A percentile compares a stretch with the other conserved stretches of the same genome.
These are phyloP conservation scores for Prunella vulgaris DNA, from an alignment of 257 asterid species.

Conservation along the genomic window DNA sequence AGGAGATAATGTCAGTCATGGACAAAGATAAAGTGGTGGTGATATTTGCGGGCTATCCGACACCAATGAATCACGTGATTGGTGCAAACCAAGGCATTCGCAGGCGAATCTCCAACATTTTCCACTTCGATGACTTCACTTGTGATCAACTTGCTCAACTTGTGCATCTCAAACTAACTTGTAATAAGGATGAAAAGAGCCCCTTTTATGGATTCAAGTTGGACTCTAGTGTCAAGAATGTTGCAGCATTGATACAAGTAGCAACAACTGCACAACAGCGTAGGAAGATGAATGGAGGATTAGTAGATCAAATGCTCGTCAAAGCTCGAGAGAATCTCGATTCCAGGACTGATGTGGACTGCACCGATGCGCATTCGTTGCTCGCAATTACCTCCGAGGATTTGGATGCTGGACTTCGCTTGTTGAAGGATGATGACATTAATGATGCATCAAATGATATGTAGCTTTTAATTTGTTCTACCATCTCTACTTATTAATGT, in stretches of 20 bases:
- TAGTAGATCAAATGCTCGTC: constrained; percentile 68
- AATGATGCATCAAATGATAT: too few relatives aligned
- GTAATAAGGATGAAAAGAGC: constrained; percentile 45
- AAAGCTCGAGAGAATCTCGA: constrained; percentile 84
- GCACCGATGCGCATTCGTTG: constrained; percentile 56
- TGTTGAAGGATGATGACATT: constrained; percentile 23
- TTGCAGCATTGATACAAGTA: constrained; percentile 51
- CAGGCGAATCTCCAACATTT: constrained; percentile 87
- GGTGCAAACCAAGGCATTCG: constrained; percentile 86
- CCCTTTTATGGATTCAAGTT: constrained; percentile 69
- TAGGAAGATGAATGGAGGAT: constrained; percentile 90
- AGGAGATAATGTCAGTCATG: constrained; percentile 95
- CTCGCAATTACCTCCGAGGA: constrained; percentile 69
- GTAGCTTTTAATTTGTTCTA: too few relatives aligned
- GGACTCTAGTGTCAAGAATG: constrained; percentile 50
- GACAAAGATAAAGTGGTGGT: constrained; percentile 86
- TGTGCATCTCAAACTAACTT: constrained; percentile 65
- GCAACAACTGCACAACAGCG: constrained; percentile 66
- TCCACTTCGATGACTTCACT: constrained; percentile 73
- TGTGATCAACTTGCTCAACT: constrained; percentile 66
- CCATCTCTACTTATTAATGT: too few relatives aligned
- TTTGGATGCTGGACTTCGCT: constrained; percentile 58
- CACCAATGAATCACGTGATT: constrained; percentile 90
- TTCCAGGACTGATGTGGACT: constrained; percentile 65
- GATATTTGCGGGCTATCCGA: constrained; percentile 92